Percentiles rank a stretch among this genome's conserved stretches.
These are phyloP conservation scores for Rhizopogon vesiculosus DNA, from an alignment of 768 basidiomycete species.

Conservation along the genomic window DNA sequence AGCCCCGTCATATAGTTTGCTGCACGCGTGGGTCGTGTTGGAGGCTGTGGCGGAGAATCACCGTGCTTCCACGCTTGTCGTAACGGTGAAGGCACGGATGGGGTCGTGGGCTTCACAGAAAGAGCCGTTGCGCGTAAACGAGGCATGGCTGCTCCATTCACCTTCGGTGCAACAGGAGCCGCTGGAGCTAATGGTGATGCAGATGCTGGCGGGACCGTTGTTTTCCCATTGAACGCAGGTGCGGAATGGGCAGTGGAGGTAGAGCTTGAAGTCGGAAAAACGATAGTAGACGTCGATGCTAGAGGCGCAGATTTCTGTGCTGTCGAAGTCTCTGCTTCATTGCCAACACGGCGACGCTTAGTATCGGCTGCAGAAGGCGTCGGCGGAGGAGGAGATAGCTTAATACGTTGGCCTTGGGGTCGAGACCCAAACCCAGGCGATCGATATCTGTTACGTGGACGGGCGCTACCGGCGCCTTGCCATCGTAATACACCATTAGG, in stretches of 20 bases:
- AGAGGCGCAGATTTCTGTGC: conserved; percentile 28
- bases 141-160: conserved; percentile 17
- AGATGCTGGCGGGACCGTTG: conserved; percentile 6
- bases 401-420: conserved; percentile 41
- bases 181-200: conserved; percentile 18
- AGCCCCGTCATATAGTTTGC: conserved; percentile 67
- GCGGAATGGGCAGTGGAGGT: conserved; percentile 29
- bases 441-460: conserved; percentile 61
- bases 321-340: conserved; percentile 33
- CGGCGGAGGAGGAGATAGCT: conserved; percentile 32
- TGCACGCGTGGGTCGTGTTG: conserved; percentile 50
- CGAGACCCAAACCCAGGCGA: conserved; percentile 70
- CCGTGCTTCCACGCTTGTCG: conserved; percentile 64
- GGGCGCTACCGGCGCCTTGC: conserved; percentile 75
- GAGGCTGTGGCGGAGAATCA: conserved; percentile 33
- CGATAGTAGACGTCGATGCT: conserved; percentile 16
- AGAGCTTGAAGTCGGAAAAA: conserved; percentile 19
- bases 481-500: conserved; percentile 73
- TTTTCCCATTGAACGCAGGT: conserved; percentile 22
- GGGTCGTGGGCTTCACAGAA: conserved; percentile 48
- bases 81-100: conserved; percentile 68
- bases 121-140: conserved; percentile 39
- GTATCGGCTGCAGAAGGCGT: conserved; percentile 37
- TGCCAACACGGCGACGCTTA: conserved; percentile 60
- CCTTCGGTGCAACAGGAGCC: conserved; percentile 20